Percentiles rank a stretch among this genome's conserved stretches.
Conservation (phyloP, 352 stramenopile species). For the Peronosclerospora sorghi region DNA sequence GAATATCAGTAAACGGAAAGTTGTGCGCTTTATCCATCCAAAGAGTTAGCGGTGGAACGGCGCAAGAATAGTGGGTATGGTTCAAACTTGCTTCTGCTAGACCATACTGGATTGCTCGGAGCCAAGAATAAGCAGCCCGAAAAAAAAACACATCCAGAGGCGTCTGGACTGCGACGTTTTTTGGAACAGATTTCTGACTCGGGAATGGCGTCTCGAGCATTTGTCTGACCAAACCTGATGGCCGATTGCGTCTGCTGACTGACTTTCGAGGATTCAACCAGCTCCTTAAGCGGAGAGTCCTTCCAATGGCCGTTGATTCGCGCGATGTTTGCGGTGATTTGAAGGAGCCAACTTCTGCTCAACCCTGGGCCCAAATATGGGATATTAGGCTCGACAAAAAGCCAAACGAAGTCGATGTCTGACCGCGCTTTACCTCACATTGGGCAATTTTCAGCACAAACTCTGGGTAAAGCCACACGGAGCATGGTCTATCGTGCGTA, state of each 20-base stretch:
- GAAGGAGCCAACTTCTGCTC: slow-evolving; percentile 5
- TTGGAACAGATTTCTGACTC: slow-evolving; percentile 6
- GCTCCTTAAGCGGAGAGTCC: not conserved
- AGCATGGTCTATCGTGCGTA: too few species aligned
- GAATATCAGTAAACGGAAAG: too few species aligned
- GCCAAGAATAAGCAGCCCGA: not conserved
- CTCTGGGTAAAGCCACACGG: too few species aligned
- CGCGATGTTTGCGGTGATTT: not conserved
- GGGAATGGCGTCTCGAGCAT: slow-evolving; percentile 2
- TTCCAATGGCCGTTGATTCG: not conserved
- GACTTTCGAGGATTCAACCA: slow-evolving; percentile 7
- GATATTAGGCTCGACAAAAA: slow-evolving; percentile 1
- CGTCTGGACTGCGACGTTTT: slow-evolving; percentile 1
- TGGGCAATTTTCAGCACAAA: slow-evolving; percentile 6
- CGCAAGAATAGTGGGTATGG: too few species aligned
- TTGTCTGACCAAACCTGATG: slow-evolving; percentile 6
- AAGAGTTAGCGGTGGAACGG: too few species aligned
- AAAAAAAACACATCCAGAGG: not conserved
- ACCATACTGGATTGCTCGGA: not conserved
- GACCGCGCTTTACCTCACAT: slow-evolving; percentile 1
- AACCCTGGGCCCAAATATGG: slow-evolving; percentile 8
- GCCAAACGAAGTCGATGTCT: not conserved
- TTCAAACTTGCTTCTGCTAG: slow-evolving; percentile 2
- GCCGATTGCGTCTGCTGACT: not conserved
- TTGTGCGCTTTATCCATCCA: too few species aligned